Evolutionary conservation across 805 yeast genomes (phyloP), one percentile per base, ranked within the genome.

Genomic region (Myxozyma lipomycoides): DNA sequence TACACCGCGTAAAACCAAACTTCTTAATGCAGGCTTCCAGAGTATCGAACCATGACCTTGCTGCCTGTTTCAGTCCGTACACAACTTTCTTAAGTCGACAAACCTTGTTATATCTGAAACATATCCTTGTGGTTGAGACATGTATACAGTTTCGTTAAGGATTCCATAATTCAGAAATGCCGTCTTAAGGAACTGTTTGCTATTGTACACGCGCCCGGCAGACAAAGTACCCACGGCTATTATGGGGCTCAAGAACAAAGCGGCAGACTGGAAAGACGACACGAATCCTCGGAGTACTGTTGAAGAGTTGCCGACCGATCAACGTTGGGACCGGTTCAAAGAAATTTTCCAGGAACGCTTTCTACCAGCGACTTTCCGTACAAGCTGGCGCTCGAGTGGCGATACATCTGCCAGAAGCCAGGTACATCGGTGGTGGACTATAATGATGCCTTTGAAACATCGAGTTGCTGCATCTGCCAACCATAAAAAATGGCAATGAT

Each of bases 141-240:
- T 40, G 46, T 15, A 43, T 18, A 25, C 35, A 12, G 36, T 43
- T 45, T 45, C 48, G 12, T 37, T n/a, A n/a, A 37, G 35, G n/a
- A n/a, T n/a, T 2, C 3, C n/a, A 2, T 36, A 41, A 38, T 36
- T 45, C 6, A 45, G 43, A 6, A 45, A 45, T 2, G 37, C 48
- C 3, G 48, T 45, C 21, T 22, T 45, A 24, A n/a, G n/a, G n/a
- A n/a, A n/a, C n/a, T n/a, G n/a, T n/a, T n/a, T n/a, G n/a, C n/a
- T n/a, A n/a, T n/a, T n/a, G 34, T 15, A 28, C 34, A 28, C 34
- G 34, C 15, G 34, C 34, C 34, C 10, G 10, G 34, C 12, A 15
- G 34, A 28, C 15, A 28, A 28, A 10, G 34, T 28, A 28, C 34
- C 34, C 15, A 28, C 34, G 34, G 34, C 15, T 28, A 28, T 28